These are phyloP conservation scores for Buxus sempervirens DNA, from an alignment of 164 flowering plant genomes.

Conservation along the genomic window DNA sequence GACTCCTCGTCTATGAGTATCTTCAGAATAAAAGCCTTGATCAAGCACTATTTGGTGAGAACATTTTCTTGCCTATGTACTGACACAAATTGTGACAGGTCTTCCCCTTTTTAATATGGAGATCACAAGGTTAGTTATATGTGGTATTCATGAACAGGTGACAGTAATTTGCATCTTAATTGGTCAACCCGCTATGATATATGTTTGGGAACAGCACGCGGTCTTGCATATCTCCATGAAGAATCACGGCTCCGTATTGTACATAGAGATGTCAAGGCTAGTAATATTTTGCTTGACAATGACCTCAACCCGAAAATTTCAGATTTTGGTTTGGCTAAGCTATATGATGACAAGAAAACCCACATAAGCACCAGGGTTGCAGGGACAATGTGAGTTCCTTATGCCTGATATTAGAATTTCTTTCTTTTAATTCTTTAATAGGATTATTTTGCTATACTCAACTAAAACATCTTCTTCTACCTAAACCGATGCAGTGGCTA, in stretches of 20 bases:
- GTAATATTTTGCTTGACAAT: slow-evolving; percentile 66
- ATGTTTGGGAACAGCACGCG: slow-evolving; percentile 74
- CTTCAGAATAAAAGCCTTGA: slow-evolving; percentile 73
- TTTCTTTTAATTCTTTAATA: not conserved
- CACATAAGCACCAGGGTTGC: slow-evolving; percentile 68
- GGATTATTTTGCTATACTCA: no score
- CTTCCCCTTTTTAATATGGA: not conserved
- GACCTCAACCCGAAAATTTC: slow-evolving; percentile 60
- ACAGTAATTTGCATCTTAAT: slow-evolving; percentile 34
- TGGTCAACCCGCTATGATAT: slow-evolving; percentile 58
- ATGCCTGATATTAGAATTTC: not conserved
- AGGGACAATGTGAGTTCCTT: slow-evolving; percentile 52
- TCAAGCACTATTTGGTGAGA: slow-evolving; percentile 66
- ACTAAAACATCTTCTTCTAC: no score
- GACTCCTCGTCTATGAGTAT: slow-evolving; percentile 77
- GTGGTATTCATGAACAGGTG: slow-evolving; percentile 31
- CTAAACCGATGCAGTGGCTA: slow-evolving; percentile 34
- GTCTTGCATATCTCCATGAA: slow-evolving; percentile 77
- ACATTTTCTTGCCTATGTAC: not conserved
- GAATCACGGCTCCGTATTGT: slow-evolving; percentile 64
- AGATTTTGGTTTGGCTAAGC: slow-evolving; percentile 70
- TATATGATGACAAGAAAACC: slow-evolving; percentile 59
- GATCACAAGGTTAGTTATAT: slow-evolving; percentile 4
- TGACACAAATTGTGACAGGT: not conserved
- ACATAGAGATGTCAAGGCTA: slow-evolving; percentile 82